Conservation (phyloP, 2,329 filamentous ascomycete genomes). For the Neopestalotiopsis sp. region DNA sequence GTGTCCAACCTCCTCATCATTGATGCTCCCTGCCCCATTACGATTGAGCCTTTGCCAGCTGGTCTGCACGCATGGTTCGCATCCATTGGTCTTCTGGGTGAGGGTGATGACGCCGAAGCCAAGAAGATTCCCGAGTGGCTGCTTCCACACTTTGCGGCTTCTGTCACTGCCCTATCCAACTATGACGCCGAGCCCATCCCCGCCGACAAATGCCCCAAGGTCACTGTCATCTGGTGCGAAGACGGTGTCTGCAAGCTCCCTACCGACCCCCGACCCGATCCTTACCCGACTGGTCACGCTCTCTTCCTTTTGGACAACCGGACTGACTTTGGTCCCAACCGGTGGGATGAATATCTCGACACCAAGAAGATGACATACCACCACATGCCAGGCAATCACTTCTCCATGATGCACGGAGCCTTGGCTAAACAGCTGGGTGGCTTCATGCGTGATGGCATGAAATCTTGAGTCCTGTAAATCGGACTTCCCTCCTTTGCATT, state of each 20-base stretch:
- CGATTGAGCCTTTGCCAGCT: conserved; percentile 71
- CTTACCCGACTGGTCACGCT: conserved; percentile 63
- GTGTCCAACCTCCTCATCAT: conserved; percentile 68
- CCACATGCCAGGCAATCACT: conserved; percentile 76
- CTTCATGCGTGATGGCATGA: conserved; percentile 38
- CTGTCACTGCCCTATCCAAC: conserved; percentile 70
- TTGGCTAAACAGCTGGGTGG: conserved; percentile 36
- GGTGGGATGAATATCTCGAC: conserved; percentile 71
- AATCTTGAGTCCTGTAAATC: background rate
- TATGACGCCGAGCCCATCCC: conserved; percentile 71
- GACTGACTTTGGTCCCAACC: conserved; percentile 72
- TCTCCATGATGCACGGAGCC: conserved; percentile 75
- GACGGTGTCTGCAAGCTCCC: conserved; percentile 74
- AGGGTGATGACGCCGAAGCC: conserved; percentile 52
- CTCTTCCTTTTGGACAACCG: conserved; percentile 77
- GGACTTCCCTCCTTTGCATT: conserved; percentile 1
- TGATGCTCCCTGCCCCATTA: conserved; percentile 69
- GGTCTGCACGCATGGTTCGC: conserved; percentile 75
- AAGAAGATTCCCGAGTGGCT: conserved; percentile 74
- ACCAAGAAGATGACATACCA: conserved; percentile 64
- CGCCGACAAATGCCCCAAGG: conserved; percentile 61
- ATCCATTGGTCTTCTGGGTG: conserved; percentile 72
- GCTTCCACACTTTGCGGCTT: conserved; percentile 73
- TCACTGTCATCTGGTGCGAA: conserved; percentile 72
- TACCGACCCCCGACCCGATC: conserved; percentile 67